These are phyloP conservation scores for Perkinsus marinus DNA, from an alignment of 169 alveolate species.

Conservation along the genomic window DNA sequence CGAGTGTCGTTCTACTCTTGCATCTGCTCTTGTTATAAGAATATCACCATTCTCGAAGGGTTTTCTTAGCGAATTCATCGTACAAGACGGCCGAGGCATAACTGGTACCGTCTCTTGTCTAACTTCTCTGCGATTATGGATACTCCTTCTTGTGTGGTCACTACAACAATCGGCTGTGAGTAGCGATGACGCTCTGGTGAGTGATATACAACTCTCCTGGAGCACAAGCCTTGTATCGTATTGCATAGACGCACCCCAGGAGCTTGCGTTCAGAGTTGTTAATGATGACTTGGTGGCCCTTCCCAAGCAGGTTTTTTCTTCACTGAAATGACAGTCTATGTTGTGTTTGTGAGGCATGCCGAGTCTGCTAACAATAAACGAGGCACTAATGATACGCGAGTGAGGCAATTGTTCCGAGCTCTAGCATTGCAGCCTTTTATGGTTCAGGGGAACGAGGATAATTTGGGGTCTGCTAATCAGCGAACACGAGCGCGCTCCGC, in stretches of 20 bases:
- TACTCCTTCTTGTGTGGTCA: too few relatives aligned
- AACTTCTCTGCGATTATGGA: too few relatives aligned
- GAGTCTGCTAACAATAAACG: neutral
- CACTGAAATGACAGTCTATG: neutral
- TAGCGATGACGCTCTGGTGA: neutral
- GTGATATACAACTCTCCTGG: neutral
- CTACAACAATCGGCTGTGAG: neutral
- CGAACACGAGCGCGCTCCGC: neutral
- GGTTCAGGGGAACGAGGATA: neutral
- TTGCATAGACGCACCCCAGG: neutral
- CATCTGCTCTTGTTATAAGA: neutral
- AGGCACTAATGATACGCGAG: neutral
- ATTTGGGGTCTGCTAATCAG: neutral
- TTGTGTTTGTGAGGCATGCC: neutral
- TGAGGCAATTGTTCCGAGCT: too few relatives aligned
- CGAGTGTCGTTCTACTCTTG: neutral
- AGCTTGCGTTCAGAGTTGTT: neutral
- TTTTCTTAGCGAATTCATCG: too few relatives aligned
- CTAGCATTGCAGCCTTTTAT: too few relatives aligned
- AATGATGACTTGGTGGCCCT: neutral
- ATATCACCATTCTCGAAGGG: too few relatives aligned
- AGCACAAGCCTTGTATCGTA: neutral
- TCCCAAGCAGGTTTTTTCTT: neutral
- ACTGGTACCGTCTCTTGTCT: too few relatives aligned
- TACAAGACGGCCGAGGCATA: too few relatives aligned